A percentile compares a stretch with the other conserved stretches of the same genome.
phyloP scores from a whole-genome alignment of 345 rosid genomes.

The Erodium maritimum region DNA sequence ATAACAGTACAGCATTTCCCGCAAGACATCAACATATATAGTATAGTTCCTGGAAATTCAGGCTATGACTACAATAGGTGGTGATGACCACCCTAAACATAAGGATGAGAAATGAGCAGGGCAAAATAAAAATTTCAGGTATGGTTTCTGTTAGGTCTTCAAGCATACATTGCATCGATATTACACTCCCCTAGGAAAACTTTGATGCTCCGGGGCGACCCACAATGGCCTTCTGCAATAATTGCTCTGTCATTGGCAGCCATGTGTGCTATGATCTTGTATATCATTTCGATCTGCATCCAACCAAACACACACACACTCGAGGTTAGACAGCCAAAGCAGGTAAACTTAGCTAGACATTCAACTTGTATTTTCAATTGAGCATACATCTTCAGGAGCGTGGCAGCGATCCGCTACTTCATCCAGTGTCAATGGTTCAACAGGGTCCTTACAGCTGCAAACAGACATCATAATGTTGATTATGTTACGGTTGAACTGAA shows the following conservation, averaged over 20 bases:
- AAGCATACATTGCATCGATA: constrained; percentile 51
- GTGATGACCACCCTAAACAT: too few species aligned
- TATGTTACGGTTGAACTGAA: not conserved
- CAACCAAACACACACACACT: not conserved
- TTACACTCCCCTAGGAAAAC: constrained; percentile 81
- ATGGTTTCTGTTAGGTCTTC: constrained; percentile 3
- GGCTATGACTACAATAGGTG: too few species aligned
- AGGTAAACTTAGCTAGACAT: too few species aligned
- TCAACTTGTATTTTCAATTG: too few species aligned
- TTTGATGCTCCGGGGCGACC: constrained; percentile 83
- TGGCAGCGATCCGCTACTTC: constrained; percentile 89
- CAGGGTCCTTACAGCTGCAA: constrained; percentile 82
- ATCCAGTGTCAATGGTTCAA: constrained; percentile 76
- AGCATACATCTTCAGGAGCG: constrained; percentile 64
- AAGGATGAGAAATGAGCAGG: too few species aligned
- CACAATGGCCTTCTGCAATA: constrained; percentile 87
- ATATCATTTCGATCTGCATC: constrained; percentile 91
- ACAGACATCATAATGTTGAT: not conserved
- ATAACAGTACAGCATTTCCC: too few species aligned
- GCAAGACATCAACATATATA: too few species aligned
- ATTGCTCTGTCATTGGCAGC: constrained; percentile 87
- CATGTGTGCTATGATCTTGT: constrained; percentile 91
- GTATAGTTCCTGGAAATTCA: too few species aligned
- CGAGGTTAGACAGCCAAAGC: too few species aligned
- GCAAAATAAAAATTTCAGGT: too few species aligned